Conservation (phyloP, 228 moss, liverwort and hornwort genomes). For the Sphagnum fallax region DNA sequence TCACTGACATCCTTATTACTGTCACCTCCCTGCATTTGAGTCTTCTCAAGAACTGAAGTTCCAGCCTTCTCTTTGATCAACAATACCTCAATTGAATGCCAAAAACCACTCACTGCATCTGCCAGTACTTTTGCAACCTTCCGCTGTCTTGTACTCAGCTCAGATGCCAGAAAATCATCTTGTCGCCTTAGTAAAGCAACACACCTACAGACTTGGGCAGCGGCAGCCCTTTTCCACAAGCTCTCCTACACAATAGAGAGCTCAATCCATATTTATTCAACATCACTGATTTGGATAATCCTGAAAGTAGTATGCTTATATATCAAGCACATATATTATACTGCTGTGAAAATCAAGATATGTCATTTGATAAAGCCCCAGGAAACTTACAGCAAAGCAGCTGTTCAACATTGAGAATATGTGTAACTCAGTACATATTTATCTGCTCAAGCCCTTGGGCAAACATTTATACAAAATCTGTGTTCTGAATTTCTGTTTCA, state of each 20-base stretch:
- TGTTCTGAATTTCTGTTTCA: too few relatives aligned
- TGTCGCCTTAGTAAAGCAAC: slow-evolving; percentile 39
- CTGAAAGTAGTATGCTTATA: too few relatives aligned
- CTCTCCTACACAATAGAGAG: slow-evolving; percentile 46
- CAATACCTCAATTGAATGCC: slow-evolving; percentile 45
- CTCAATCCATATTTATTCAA: not conserved
- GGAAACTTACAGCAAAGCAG: not conserved
- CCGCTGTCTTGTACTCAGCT: slow-evolving; percentile 42
- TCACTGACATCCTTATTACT: not conserved
- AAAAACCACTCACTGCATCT: slow-evolving; percentile 59
- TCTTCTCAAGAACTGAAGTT: slow-evolving; percentile 11
- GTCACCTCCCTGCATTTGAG: slow-evolving; percentile 1
- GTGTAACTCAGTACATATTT: too few relatives aligned
- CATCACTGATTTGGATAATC: too few relatives aligned
- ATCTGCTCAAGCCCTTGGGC: too few relatives aligned
- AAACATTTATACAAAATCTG: too few relatives aligned
- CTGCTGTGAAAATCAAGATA: not conserved
- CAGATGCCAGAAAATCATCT: slow-evolving; percentile 33
- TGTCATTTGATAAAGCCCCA: not conserved
- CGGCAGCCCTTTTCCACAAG: slow-evolving; percentile 61
- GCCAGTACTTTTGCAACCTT: slow-evolving; percentile 53
- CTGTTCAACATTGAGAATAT: not conserved
- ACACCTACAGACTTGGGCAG: slow-evolving; percentile 46
- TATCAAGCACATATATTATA: too few relatives aligned
- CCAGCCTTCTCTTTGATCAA: slow-evolving; percentile 28